Conservation (phyloP, 805 yeast species). For the Kodamaea sagamina region DNA sequence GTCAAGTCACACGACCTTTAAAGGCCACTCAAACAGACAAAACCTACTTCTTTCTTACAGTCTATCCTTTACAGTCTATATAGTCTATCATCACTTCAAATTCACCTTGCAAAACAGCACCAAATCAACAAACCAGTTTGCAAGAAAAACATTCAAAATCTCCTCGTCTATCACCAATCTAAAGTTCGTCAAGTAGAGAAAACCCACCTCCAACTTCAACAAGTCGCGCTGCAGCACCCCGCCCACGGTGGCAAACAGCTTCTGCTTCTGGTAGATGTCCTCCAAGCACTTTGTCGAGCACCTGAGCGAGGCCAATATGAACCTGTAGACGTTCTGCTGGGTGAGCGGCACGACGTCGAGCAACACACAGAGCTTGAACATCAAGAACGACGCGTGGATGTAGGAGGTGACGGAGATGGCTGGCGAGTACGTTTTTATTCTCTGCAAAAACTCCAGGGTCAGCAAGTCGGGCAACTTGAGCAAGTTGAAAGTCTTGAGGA, state of each 20-base stretch:
- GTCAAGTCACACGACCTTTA: no score
- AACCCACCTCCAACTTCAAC: constrained; percentile 49
- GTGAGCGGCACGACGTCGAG: constrained; percentile 36
- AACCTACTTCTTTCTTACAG: not conserved
- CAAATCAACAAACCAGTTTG: constrained; percentile 33
- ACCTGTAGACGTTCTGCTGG: constrained; percentile 39
- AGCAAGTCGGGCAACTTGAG: constrained; percentile 36
- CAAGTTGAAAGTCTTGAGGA: constrained; percentile 35
- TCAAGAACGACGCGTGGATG: constrained; percentile 41
- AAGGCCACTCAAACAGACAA: no score
- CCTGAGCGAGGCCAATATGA: constrained; percentile 40
- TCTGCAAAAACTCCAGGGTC: constrained; percentile 35
- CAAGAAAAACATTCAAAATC: constrained; percentile 33
- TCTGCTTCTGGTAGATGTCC: constrained; percentile 46
- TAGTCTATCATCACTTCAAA: constrained; percentile 14
- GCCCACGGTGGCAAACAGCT: constrained; percentile 44
- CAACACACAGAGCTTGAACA: constrained; percentile 37
- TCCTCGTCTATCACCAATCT: constrained; percentile 46
- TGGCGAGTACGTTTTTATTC: constrained; percentile 43
- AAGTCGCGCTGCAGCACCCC: constrained; percentile 49
- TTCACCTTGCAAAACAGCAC: constrained; percentile 25
- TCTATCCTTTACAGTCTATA: constrained; percentile 8
- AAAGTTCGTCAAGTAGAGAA: constrained; percentile 51
- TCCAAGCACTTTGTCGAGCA: constrained; percentile 45
- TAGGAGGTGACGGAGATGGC: constrained; percentile 41